A percentile compares a stretch with the other conserved stretches of the same genome.
Evolutionary conservation across 2,329 filamentous ascomycete genomes (phyloP).

Genomic region (Fusarium phyllophilum): DNA sequence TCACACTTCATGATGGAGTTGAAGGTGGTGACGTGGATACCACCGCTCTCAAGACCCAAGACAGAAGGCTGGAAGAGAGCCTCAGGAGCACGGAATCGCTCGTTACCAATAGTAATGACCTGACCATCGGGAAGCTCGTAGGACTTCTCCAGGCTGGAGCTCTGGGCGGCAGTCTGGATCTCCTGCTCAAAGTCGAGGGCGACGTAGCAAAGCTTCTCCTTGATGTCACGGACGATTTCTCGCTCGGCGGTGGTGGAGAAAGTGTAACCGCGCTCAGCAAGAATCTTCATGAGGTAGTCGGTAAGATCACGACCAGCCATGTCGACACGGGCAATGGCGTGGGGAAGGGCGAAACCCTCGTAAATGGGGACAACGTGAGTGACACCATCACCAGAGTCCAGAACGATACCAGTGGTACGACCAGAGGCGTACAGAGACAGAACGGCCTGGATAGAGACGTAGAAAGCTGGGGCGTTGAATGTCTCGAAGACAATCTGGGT

Average conservation of each 20-base stretch:
- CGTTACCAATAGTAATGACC: conserved; percentile 99
- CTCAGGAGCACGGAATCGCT: conserved; percentile 99
- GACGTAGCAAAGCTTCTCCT: conserved; percentile 99
- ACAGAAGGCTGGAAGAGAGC: conserved; percentile 99
- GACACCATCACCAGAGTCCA: conserved; percentile 99
- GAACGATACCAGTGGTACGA: conserved; percentile 99
- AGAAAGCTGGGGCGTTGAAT: conserved; percentile 99
- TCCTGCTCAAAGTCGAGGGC: conserved; percentile 99
- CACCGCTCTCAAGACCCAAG: conserved; percentile 96
- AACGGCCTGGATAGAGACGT: conserved; percentile 99
- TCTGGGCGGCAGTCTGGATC: conserved; percentile 99
- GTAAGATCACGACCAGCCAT: conserved; percentile 99
- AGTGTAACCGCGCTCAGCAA: conserved; percentile 98
- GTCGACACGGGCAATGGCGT: conserved; percentile 99
- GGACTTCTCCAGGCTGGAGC: conserved; percentile 98
- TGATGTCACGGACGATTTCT: conserved; percentile 99
- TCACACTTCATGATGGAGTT: conserved; percentile 99
- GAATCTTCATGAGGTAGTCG: conserved; percentile 99
- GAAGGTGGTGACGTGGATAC: conserved; percentile 99
- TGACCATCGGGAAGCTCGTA: conserved; percentile 99
- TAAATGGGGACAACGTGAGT: conserved; percentile 99
- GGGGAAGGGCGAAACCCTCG: conserved; percentile 99
- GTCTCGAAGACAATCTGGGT: conserved; percentile 99
- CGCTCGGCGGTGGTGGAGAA: conserved; percentile 99
- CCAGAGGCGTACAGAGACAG: conserved; percentile 99